Evolutionary conservation across 331 rosid genomes (phyloP), one percentile per base, ranked within the genome.

Genomic region (Spiraea crenata): DNA sequence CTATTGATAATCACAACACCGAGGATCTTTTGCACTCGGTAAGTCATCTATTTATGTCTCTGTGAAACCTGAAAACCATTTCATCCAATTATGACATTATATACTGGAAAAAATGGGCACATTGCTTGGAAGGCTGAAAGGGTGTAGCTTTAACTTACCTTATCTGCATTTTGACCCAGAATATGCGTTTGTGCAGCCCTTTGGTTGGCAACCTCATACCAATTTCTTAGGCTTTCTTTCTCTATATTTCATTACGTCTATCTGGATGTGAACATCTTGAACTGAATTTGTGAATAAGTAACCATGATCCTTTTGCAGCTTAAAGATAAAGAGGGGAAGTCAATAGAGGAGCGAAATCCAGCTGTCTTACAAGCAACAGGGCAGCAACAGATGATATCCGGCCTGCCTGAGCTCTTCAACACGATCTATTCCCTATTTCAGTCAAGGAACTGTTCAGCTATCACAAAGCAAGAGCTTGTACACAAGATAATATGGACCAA

Each of bases 361-460:
- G 87, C 85, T 7, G 81, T 91, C 73, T 76, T 91, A 47, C 82
- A 66, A 76, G 96, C 96, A 50, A 95, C 85, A 84, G 83, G 80
- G 73, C 83, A 95, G 56, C 75, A 55, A 68, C 80, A 83, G 56
- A 76, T 81, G 84, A 86, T 86, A 31, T 85, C 92, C 40, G n/a
- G 76, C 44, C 85, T 89, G 69, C 97, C 95, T 46, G 91, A 79
- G 74, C 87, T 93, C 77, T 91, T 91, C 72, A 80, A 89, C 82
- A 88, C 77, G 84, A 85, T 93, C 74, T 83, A 76, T 63, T 68
- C 83, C 74, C 73, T 93, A 68, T 76, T 79, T 76, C 90, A 82
- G 78, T 82, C 87, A 9, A 70, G 55, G 37, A 85, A 73, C 37
- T 86, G 84, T 4, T 80, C 88, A 12, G 80, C 84, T 44, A 76